Conservation (phyloP, 371 early-diverging fungal species). For the Syncephalis fuscata region DNA sequence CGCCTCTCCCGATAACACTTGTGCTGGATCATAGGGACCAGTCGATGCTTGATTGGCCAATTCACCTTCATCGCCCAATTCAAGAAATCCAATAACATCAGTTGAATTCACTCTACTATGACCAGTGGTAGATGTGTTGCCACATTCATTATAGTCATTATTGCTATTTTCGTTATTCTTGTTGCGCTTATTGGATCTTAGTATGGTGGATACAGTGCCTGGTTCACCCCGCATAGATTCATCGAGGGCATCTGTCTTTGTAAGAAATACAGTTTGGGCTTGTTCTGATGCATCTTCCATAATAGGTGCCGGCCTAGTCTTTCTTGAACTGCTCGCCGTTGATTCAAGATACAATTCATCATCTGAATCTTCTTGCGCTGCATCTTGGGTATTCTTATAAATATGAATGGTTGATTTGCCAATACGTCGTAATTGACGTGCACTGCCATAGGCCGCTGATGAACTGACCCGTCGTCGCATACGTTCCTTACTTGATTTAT, state of each 20-base stretch:
- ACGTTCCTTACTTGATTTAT: not conserved
- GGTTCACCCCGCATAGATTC: slow-evolving; percentile 32
- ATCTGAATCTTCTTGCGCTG: slow-evolving; percentile 37
- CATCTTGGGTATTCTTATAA: slow-evolving; percentile 33
- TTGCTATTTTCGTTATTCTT: too few relatives aligned
- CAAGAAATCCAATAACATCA: too few relatives aligned
- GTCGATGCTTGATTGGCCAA: too few relatives aligned
- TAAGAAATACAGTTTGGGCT: slow-evolving; percentile 27
- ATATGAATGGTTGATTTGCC: slow-evolving; percentile 34
- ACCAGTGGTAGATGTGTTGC: not conserved
- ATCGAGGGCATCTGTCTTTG: slow-evolving; percentile 40
- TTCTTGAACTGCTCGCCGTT: slow-evolving; percentile 21
- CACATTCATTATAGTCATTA: slow-evolving; percentile 10
- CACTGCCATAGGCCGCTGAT: not conserved
- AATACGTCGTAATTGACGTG: slow-evolving; percentile 1
- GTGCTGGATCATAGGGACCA: too few relatives aligned
- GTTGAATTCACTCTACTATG: too few relatives aligned
- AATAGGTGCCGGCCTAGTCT: slow-evolving; percentile 9
- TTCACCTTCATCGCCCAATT: too few relatives aligned
- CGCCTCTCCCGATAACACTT: too few relatives aligned
- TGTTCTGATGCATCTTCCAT: slow-evolving; percentile 10
- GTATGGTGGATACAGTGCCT: slow-evolving; percentile 6
- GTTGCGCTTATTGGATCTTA: too few relatives aligned
- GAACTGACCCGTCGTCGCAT: not conserved
- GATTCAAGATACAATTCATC: slow-evolving; percentile 22